phyloP scores from a whole-genome alignment of 1,139 yeast genomes.

The Geotrichum cucujoidarum region DNA sequence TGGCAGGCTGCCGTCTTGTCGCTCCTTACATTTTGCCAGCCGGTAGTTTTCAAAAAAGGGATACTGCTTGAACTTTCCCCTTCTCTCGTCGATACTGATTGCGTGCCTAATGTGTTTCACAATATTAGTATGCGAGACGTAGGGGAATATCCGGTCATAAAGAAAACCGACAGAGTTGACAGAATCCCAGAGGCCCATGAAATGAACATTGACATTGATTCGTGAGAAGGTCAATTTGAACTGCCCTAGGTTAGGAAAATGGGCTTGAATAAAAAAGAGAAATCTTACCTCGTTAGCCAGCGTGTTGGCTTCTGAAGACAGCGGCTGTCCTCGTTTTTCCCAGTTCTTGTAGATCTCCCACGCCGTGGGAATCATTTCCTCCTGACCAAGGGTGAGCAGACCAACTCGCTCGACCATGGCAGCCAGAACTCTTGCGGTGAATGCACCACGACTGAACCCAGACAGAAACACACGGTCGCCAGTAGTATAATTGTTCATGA shows the following conservation, averaged over 20 bases:
- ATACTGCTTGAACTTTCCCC: constrained; percentile 57
- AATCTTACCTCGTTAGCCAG: constrained; percentile 41
- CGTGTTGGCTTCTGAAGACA: constrained; percentile 38
- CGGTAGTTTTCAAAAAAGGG: constrained; percentile 30
- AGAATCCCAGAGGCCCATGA: constrained; percentile 65
- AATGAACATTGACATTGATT: constrained; percentile 41
- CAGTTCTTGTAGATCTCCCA: constrained; percentile 58
- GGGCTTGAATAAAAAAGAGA: not conserved
- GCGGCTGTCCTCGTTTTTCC: constrained; percentile 52
- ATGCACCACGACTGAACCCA: constrained; percentile 66
- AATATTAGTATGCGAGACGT: constrained; percentile 45
- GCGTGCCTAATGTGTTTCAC: constrained; percentile 62
- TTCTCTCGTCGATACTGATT: constrained; percentile 57
- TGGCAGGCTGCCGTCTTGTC: not conserved
- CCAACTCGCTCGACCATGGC: constrained; percentile 64
- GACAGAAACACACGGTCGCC: constrained; percentile 53
- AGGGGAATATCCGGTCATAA: constrained; percentile 55
- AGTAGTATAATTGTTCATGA: constrained; percentile 44
- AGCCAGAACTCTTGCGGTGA: constrained; percentile 55
- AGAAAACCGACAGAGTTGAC: constrained; percentile 59
- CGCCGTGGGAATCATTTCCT: constrained; percentile 51
- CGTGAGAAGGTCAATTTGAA: constrained; percentile 21
- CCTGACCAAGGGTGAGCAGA: constrained; percentile 48
- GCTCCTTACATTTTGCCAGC: not conserved
- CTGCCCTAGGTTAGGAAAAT: constrained; percentile 5